Evolutionary conservation across 2,329 filamentous ascomycete species (phyloP), one percentile per base, ranked within the genome.

Genomic region (Talaromyces sp.): DNA sequence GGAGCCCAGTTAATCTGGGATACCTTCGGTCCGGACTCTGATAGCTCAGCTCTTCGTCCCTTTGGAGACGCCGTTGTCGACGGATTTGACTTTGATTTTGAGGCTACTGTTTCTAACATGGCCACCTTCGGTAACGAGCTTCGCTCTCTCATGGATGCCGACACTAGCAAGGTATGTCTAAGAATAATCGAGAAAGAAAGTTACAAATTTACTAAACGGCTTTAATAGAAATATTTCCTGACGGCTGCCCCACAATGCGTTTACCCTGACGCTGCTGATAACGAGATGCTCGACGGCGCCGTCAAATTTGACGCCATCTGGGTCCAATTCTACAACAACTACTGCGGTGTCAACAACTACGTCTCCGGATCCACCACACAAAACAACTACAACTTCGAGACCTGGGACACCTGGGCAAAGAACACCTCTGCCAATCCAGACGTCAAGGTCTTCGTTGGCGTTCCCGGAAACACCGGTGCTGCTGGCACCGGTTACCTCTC

Each of bases 71-170:
- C 84, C 9, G 77, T 83, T 3, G 74, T 91, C 41, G 87, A 91
- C 69, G 89, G 89, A 4, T 90, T 91, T 69, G 88, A 91, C 72
- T 84, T 91, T 62, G 88, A 91, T 69, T 85, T 91, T 61, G 88
- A 91, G 73, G 77, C 81, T 4, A 70, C 72, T 2, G 80, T 81
- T 13, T 71, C 71, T 50, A 85, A 89, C 73, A 84, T 87, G 73
- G 78, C 76, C 0, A 73, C 81, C 1, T 88, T 90, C 64, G 85
- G 80, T 1, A 75, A 78, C 37, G 75, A 80, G 56, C 78, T 89
- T 9, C 82, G 85, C 31, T 64, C 69, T 15, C 65, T 77, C 43
- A 85, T 86, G 78, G 76, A 84, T 63, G 73, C 73, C 19, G 78
- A 79, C 22, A 71, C 66, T 0, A 75, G 75, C 62, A 84, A 82